phyloP scores from a whole-genome alignment of 495 filamentous ascomycete genomes.

The Glarea lozoyensis region DNA sequence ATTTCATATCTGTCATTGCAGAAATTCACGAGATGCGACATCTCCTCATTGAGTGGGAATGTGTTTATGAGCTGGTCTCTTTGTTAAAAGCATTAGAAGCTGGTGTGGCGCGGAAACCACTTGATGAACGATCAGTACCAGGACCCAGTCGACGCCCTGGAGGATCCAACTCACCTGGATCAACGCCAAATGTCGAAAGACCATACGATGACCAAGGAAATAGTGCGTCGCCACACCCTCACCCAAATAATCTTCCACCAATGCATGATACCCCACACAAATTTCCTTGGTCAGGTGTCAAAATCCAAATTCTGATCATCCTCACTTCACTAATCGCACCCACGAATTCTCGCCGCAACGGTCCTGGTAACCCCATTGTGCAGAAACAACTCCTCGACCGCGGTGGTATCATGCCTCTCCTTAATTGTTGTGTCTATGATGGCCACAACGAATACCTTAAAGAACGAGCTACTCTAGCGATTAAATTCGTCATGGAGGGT shows the following conservation, averaged over 20 bases:
- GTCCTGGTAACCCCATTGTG: constrained; percentile 54
- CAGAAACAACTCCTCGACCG: constrained; percentile 77
- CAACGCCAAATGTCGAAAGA: constrained; percentile 39
- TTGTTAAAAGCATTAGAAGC: constrained; percentile 78
- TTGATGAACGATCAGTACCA: constrained; percentile 29
- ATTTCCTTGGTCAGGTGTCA: constrained; percentile 89
- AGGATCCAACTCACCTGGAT: constrained; percentile 21
- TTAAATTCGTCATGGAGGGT: constrained; percentile 82
- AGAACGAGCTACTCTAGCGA: constrained; percentile 82
- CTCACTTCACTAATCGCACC: constrained; percentile 68
- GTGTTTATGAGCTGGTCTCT: constrained; percentile 72
- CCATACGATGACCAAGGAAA: constrained; percentile 40
- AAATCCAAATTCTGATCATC: constrained; percentile 83
- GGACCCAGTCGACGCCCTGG: constrained; percentile 22
- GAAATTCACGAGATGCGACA: constrained; percentile 48
- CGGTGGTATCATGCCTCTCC: constrained; percentile 75
- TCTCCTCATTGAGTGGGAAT: constrained; percentile 84
- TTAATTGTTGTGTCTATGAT: constrained; percentile 79
- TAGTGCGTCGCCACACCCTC: constrained; percentile 24
- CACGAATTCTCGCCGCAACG: constrained; percentile 23
- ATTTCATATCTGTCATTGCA: constrained; percentile 86
- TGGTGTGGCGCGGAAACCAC: constrained; percentile 66
- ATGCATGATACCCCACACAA: constrained; percentile 70
- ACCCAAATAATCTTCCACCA: constrained; percentile 46
- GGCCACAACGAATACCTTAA: constrained; percentile 84